phyloP scores from a whole-genome alignment of 2,329 filamentous ascomycete genomes.

The Beauveria australis region DNA sequence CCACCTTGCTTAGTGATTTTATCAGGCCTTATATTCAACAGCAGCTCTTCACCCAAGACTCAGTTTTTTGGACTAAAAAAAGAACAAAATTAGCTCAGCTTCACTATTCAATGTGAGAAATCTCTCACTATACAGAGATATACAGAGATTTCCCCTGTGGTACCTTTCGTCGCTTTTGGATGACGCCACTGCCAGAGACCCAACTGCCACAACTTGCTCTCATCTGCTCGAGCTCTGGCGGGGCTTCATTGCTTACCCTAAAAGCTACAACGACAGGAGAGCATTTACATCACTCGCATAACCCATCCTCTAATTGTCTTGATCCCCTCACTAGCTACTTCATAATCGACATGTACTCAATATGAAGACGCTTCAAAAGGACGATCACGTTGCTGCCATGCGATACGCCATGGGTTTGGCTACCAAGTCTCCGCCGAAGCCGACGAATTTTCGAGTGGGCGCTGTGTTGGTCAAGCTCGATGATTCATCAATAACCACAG shows the following conservation, averaged over 20 bases:
- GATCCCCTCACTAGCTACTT: background rate
- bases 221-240: background rate
- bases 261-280: background rate
- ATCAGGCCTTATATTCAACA: too few relatives aligned
- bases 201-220: background rate
- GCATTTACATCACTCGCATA: background rate
- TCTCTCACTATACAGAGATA: too few relatives aligned
- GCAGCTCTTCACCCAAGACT: background rate
- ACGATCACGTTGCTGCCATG: constrained; percentile 48
- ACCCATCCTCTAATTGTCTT: too few relatives aligned
- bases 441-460: constrained; percentile 89
- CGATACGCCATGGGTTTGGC: constrained; percentile 68
- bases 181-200: background rate
- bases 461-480: constrained; percentile 66
- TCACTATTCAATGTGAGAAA: too few relatives aligned
- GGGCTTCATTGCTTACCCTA: background rate
- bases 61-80: background rate
- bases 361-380: constrained; percentile 14
- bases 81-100: background rate
- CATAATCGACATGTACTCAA: background rate
- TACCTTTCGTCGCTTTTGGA: background rate
- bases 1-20: too few relatives aligned
- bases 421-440: constrained; percentile 69
- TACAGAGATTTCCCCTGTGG: too few relatives aligned
- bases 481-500: constrained; percentile 56